Conservation (phyloP, 2,329 filamentous ascomycete species). For the Trichoderma semiorbis region DNA sequence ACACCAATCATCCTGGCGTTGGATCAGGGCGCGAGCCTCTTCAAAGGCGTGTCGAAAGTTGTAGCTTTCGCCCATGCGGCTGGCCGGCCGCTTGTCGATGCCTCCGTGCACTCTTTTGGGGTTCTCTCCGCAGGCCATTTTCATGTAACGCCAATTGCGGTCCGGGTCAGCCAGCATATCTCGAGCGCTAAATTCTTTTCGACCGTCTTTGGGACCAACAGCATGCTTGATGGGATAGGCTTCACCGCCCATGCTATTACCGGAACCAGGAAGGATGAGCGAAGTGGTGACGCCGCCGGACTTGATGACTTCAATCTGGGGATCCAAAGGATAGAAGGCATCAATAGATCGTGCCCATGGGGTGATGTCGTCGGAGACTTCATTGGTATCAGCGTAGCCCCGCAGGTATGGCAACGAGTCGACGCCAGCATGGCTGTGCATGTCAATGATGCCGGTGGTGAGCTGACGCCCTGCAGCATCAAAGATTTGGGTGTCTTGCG, state of each 20-base stretch:
- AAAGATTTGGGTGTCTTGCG: conserved; percentile 49
- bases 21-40: conserved; percentile 54
- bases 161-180: conserved; percentile 66
- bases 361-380: conserved; percentile 61
- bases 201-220: conserved; percentile 56
- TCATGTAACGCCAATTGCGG: conserved; percentile 65
- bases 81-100: conserved; percentile 51
- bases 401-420: conserved; percentile 52
- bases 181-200: conserved; percentile 58
- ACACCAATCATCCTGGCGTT: conserved; percentile 67
- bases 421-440: conserved; percentile 66
- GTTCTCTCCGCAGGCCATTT: conserved; percentile 74
- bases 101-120: conserved; percentile 60
- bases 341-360: conserved; percentile 67
- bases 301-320: conserved; percentile 66
- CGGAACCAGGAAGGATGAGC: conserved; percentile 63
- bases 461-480: conserved; percentile 59
- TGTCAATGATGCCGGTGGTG: conserved; percentile 66
- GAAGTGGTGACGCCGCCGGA: conserved; percentile 70
- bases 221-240: conserved; percentile 67
- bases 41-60: conserved; percentile 66
- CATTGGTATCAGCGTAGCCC: conserved; percentile 60
- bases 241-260: conserved; percentile 72
- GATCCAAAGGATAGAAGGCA: conserved; percentile 59
- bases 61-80: conserved; percentile 66